Evolutionary conservation across 1,284 basidiomycete species (phyloP), one percentile per base, ranked within the genome.

Genomic region (Coniferiporia sulphurascens): DNA sequence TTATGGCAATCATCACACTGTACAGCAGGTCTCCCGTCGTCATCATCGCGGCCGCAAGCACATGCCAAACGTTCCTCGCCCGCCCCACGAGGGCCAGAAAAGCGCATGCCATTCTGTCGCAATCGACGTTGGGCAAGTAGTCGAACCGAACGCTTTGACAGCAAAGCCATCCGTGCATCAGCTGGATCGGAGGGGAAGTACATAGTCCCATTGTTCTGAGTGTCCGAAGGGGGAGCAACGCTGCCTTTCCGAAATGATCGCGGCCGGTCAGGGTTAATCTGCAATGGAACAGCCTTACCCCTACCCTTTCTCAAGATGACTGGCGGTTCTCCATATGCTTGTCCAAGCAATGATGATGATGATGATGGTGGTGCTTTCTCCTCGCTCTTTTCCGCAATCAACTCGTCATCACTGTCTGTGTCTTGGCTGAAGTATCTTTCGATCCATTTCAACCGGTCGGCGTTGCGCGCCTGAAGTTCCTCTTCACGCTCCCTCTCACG

Each of bases 1-100:
- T 75, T 83, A 66, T 81, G 76, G 69, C 89, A 91, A 8, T 78
- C 77, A 65, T 89, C 87, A 64, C 89, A 91, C 66, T 90, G 89
- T 35, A 91, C 89, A 44, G 89, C 76, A 57, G 85, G 80, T 27
- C 82, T 76, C 0, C 85, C 86, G 62, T 88, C 84, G 64, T 86
- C 85, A 51, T 71, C 84, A 41, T 63, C 62, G 9, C 44, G 45
- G 41, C 74, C 71, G 66, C 89, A 91, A n/a, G 86, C 74, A 67
- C 89, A 91, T 32, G 84, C 65, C 15, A 78, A 71, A 55, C 71
- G 70, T n/a, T 83, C 81, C 4, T 77, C 77, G 75, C 75, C 12
- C 35, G 45, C 51, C 48, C 60, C 58, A 17, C 56, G 51, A 8
- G 52, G 22, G 27, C 56, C 52, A n/a, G 61, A 48, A 19, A 63